Conservation (phyloP, 306 rosid species). For the Trichosanthes truncata region DNA sequence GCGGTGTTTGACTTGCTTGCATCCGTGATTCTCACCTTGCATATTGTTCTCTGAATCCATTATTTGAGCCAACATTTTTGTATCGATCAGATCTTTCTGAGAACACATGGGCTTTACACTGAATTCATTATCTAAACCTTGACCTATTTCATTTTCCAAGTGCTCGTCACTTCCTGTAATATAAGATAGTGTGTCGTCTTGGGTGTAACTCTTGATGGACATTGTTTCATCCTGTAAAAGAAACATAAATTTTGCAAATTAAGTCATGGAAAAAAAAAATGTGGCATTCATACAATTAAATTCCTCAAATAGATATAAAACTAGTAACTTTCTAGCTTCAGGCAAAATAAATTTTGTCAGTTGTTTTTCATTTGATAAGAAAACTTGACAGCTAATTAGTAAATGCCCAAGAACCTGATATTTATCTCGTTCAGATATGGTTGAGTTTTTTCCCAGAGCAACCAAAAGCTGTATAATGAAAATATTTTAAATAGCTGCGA, state of each 20-base stretch:
- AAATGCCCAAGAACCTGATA: constrained; percentile 39
- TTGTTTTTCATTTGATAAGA: background rate
- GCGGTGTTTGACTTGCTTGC: constrained; percentile 4
- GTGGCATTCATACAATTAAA: background rate
- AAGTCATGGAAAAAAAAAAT: constrained; percentile 1
- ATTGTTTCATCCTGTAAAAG: constrained; percentile 45
- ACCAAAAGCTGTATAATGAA: constrained; percentile 44
- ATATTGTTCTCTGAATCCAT: constrained; percentile 11
- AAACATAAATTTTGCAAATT: background rate
- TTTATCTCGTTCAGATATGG: constrained; percentile 24
- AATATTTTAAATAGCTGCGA: constrained; percentile 18
- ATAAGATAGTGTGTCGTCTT: constrained; percentile 40
- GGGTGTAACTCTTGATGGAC: constrained; percentile 39
- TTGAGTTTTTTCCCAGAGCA: constrained; percentile 33
- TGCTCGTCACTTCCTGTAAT: constrained; percentile 26
- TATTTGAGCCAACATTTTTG: constrained; percentile 11
- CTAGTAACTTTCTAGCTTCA: background rate
- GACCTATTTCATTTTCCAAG: constrained; percentile 22
- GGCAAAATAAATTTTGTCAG: background rate
- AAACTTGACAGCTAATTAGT: constrained; percentile 4
- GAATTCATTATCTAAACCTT: constrained; percentile 17
- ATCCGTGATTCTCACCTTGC: constrained; percentile 8
- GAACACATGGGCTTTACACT: constrained; percentile 1
- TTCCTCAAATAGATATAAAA: background rate
- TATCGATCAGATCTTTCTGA: constrained; percentile 18